phyloP scores from a whole-genome alignment of 768 basidiomycete species.

The Trametes sanguinea region DNA sequence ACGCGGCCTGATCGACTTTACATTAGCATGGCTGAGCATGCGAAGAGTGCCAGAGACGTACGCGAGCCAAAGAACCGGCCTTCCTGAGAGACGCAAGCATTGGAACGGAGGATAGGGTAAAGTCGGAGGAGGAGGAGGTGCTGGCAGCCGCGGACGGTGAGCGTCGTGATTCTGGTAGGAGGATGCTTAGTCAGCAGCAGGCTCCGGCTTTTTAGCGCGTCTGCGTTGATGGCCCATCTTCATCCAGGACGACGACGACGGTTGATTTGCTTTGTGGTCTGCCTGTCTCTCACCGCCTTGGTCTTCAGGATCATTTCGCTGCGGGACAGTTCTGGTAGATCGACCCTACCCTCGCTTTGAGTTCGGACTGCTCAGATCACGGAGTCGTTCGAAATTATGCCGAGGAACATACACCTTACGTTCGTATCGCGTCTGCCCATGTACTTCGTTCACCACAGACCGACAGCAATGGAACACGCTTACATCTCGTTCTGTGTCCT shows the following conservation, averaged over 20 bases:
- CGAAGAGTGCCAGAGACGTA: constrained; percentile 35
- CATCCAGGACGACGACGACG: constrained; percentile 81
- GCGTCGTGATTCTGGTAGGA: constrained; percentile 11
- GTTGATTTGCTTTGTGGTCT: constrained; percentile 45
- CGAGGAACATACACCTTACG: constrained; percentile 54
- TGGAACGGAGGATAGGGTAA: constrained; percentile 29
- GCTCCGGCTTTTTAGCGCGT: constrained; percentile 1
- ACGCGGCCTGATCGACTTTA: constrained; percentile 50
- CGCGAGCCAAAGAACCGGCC: constrained; percentile 65
- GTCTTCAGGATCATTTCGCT: constrained; percentile 70
- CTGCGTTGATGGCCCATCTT: constrained; percentile 8
- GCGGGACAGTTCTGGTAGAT: constrained; percentile 62
- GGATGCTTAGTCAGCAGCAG: constrained; percentile 52
- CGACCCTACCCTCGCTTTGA: constrained; percentile 63
- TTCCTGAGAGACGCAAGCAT: constrained; percentile 75
- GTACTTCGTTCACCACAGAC: constrained; percentile 8
- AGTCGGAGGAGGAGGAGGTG: constrained; percentile 4
- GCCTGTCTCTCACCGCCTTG: constrained; percentile 74
- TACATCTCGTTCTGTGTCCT: background rate
- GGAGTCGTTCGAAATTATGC: constrained; percentile 82
- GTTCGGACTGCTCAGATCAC: constrained; percentile 61
- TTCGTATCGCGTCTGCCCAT: constrained; percentile 9
- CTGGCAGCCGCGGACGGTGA: background rate
- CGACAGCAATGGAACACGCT: background rate
- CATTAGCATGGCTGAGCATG: constrained; percentile 8